Base-by-base conservation (phyloP, 495 filamentous ascomycete genomes). In the Rusavskia elegans region DNA sequence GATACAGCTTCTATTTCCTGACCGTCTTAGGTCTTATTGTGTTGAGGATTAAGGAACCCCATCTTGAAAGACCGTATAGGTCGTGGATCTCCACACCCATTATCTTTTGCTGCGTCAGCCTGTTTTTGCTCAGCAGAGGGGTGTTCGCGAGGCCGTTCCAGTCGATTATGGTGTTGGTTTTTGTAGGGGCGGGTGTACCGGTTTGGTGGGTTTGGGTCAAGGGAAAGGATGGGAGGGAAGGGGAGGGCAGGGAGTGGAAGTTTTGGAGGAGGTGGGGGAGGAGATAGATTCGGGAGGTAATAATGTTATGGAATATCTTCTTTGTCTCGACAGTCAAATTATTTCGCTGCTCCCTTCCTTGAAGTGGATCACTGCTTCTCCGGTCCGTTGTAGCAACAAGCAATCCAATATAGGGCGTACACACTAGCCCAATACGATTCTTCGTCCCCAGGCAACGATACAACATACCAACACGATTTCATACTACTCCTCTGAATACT, bases 61-160 rank as follows among this genome's bases (percentile, higher is more conserved):
- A 79, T 52, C 72, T 97, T 21, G 88, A 96, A 64, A 68, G 92
- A 21, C 88, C 92, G 2, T 98, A 97, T 66, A 79, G 76, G 63
- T 92, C 88, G 16, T 98, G 93, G 93, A 93, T 98, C 53, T 83
- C 83, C 1, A 97, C 90, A 36, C 92, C 92, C 2, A 92, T 98
- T 44, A 87, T 95, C 48, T 98, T 98, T 64, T 98, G 92, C 76
- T 98, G 92, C 59, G 92, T 98, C 14, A 94, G 86, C 62, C 63
- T 98, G 55, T 98, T 98, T 63, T 65, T 98, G 57, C 73, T 98
- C 25, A 87, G 80, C 56, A 75, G 92, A 48, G 87, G 88, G 0
- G 75, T 97, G 20, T 89, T 97, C 61, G 79, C 88, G 9, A 80
- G 89, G 62, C 92, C 92, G n/a, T 52, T 89, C 52, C 87, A 96